phyloP scores from a whole-genome alignment of 2,329 filamentous ascomycete species.

The Fusarium newnesense region DNA sequence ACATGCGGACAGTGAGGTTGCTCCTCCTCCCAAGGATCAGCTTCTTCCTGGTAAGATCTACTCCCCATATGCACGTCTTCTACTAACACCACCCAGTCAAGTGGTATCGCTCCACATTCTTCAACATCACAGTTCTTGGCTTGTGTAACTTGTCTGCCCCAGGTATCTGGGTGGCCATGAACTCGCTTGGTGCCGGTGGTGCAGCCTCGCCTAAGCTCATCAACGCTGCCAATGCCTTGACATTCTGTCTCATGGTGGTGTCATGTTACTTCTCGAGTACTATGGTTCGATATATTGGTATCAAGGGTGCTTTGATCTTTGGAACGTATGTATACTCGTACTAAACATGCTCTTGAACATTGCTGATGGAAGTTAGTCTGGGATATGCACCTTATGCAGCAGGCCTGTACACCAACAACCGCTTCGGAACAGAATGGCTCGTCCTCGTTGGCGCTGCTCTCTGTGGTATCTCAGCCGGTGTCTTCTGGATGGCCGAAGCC shows the following conservation, averaged over 20 bases:
- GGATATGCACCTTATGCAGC: slow-evolving; percentile 79
- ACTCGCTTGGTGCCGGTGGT: slow-evolving; percentile 76
- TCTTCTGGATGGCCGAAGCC: slow-evolving; percentile 81
- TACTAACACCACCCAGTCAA: slow-evolving; percentile 55
- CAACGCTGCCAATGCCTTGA: slow-evolving; percentile 76
- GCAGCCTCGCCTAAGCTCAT: slow-evolving; percentile 72
- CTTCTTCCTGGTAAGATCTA: slow-evolving; percentile 43
- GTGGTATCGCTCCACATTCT: slow-evolving; percentile 79
- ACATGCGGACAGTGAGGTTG: slow-evolving; percentile 35
- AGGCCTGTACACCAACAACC: slow-evolving; percentile 77
- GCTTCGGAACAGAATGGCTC: slow-evolving; percentile 75
- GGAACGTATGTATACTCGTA: slow-evolving; percentile 63
- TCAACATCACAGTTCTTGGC: slow-evolving; percentile 77
- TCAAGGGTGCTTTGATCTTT: slow-evolving; percentile 76
- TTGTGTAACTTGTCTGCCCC: slow-evolving; percentile 77
- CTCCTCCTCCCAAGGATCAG: slow-evolving; percentile 45
- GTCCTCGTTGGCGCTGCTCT: slow-evolving; percentile 74
- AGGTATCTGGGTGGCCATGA: slow-evolving; percentile 80
- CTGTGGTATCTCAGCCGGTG: slow-evolving; percentile 75
- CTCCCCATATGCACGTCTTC: too few species aligned
- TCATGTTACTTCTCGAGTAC: slow-evolving; percentile 74
- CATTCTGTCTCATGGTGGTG: slow-evolving; percentile 78
- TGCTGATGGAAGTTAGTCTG: slow-evolving; percentile 50
- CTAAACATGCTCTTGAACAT: fast-evolving
- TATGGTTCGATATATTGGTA: slow-evolving; percentile 74